These are phyloP conservation scores for Trichoderma sp. DNA, from an alignment of 2,329 filamentous ascomycete genomes.

Conservation along the genomic window DNA sequence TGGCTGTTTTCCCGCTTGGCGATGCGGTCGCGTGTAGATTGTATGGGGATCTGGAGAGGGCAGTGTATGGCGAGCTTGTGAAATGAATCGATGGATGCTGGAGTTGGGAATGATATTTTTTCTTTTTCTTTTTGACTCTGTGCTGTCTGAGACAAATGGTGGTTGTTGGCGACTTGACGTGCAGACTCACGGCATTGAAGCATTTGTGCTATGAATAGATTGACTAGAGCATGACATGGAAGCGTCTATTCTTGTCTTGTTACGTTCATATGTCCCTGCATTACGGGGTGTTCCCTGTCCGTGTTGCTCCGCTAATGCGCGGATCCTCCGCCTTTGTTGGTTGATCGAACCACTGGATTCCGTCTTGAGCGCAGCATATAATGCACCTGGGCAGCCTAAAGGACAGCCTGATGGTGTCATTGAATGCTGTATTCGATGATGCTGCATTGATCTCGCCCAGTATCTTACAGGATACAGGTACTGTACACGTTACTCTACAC, in stretches of 20 bases:
- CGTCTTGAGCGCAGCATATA: too few species aligned
- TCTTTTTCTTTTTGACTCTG: background rate
- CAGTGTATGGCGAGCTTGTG: slow-evolving; percentile 34
- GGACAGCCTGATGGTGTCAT: too few species aligned
- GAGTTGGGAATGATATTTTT: background rate
- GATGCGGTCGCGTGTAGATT: slow-evolving; percentile 36
- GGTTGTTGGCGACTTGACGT: too few species aligned
- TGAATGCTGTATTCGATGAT: too few species aligned
- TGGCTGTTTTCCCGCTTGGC: slow-evolving; percentile 38
- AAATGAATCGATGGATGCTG: background rate
- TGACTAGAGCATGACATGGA: too few species aligned
- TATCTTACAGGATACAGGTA: too few species aligned
- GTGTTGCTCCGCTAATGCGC: background rate
- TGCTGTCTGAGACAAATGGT: background rate
- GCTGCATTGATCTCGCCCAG: too few species aligned
- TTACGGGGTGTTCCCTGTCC: background rate
- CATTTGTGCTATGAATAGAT: too few species aligned
- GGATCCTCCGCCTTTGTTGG: background rate
- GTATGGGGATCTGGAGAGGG: slow-evolving; percentile 40
- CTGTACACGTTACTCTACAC: too few species aligned
- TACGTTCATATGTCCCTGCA: background rate
- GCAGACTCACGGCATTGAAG: background rate
- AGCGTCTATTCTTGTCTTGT: background rate
- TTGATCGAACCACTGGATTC: background rate
- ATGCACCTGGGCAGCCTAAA: too few species aligned